A percentile compares a stretch with the other conserved stretches of the same genome.
Conservation (phyloP, 2,329 filamentous ascomycete genomes). For the Cladosporium sp. region DNA sequence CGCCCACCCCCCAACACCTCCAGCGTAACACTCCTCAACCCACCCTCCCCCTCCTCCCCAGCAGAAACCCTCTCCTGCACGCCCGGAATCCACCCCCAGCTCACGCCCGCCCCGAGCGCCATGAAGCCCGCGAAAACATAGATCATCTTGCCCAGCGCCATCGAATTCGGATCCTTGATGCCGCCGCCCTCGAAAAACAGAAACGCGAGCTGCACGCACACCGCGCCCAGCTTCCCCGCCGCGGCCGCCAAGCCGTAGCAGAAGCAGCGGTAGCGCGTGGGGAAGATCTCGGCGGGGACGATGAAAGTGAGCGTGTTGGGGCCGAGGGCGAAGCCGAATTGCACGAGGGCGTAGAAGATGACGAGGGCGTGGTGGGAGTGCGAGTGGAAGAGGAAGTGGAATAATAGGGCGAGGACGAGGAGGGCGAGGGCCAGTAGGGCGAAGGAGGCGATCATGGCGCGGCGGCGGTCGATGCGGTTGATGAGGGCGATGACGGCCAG, state of each 20-base stretch:
- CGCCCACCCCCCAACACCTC: not conserved
- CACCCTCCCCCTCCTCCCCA: not conserved
- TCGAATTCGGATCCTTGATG: constrained; percentile 13
- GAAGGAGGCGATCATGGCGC: constrained; percentile 41
- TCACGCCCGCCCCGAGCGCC: constrained; percentile 13
- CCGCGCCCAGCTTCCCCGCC: constrained; percentile 47
- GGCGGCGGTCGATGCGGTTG: constrained; percentile 36
- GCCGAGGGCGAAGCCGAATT: constrained; percentile 45
- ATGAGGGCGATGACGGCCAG: constrained; percentile 36
- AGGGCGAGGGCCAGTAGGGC: constrained; percentile 38
- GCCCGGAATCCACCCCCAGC: constrained; percentile 15
- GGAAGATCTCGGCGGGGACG: constrained; percentile 52
- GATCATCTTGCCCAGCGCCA: constrained; percentile 13
- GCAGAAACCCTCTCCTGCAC: constrained; percentile 11
- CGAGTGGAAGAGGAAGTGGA: constrained; percentile 31
- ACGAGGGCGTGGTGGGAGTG: constrained; percentile 31
- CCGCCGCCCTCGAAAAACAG: constrained; percentile 8
- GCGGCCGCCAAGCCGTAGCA: constrained; percentile 51
- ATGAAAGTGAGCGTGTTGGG: constrained; percentile 23
- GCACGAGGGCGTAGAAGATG: constrained; percentile 39
- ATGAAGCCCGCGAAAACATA: constrained; percentile 17
- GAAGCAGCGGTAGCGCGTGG: constrained; percentile 49
- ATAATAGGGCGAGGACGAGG: constrained; percentile 38
- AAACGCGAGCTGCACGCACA: constrained; percentile 38
- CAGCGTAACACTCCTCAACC: constrained; percentile 4